phyloP scores from a whole-genome alignment of 208 protist genomes.

The Jaenimonas drosophilae region DNA sequence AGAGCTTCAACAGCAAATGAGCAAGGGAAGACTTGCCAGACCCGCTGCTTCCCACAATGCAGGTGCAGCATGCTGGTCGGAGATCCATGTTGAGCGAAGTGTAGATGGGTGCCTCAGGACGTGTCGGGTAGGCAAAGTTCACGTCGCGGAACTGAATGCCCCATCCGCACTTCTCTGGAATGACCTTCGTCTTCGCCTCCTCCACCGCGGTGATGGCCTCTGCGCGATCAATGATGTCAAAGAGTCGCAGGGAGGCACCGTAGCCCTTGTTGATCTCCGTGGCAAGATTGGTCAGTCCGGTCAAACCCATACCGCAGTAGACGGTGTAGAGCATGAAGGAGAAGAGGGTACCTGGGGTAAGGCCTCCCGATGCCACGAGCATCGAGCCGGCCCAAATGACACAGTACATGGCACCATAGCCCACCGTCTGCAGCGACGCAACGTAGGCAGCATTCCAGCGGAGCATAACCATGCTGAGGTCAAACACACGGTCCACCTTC shows the following conservation, averaged over 20 bases:
- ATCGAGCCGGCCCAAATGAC: conserved; percentile 84
- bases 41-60: conserved; percentile 77
- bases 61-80: conserved; percentile 51
- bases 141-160: conserved; percentile 55
- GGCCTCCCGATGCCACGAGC: conserved; percentile 54
- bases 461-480: conserved; percentile 62
- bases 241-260: conserved; percentile 69
- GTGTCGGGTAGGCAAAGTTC: conserved; percentile 78
- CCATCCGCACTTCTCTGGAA: conserved; percentile 37
- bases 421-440: conserved; percentile 65
- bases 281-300: conserved; percentile 74
- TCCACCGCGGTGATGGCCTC: conserved; percentile 26
- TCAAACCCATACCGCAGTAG: conserved; percentile 80
- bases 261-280: conserved; percentile 85
- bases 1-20: conserved; percentile 80
- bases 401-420: conserved; percentile 77
- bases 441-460: conserved; percentile 69
- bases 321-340: conserved; percentile 88
- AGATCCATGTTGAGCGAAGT: conserved; percentile 53
- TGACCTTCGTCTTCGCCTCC: conserved; percentile 23
- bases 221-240: conserved; percentile 69
- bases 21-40: conserved; percentile 78
- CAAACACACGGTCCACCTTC: conserved; percentile 56
- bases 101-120: conserved; percentile 69
- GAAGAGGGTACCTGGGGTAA: conserved; percentile 78